Evolutionary conservation across 169 alveolate genomes (phyloP).

Genomic region (Plasmodium reichenowi): DNA sequence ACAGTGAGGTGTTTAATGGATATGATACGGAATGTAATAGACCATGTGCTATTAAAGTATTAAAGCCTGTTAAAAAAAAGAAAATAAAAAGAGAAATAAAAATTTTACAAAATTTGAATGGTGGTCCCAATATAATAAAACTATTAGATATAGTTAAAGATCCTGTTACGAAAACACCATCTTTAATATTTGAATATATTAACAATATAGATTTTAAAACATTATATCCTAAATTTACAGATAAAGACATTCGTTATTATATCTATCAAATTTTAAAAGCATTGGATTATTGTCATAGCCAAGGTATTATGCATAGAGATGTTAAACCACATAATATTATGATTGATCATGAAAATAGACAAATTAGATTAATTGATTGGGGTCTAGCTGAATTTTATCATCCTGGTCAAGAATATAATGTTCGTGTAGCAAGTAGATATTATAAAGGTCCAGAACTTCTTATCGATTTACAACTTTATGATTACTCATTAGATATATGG

Average conservation of each 20-base stretch:
- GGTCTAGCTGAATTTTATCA: constrained; percentile 99
- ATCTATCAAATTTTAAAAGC: constrained; percentile 95
- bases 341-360: constrained; percentile 94
- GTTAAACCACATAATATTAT: constrained; percentile 97
- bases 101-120: constrained; percentile 95
- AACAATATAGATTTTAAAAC: constrained; percentile 94
- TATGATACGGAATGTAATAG: constrained; percentile 84
- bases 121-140: constrained; percentile 95
- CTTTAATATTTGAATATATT: constrained; percentile 93
- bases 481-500: constrained; percentile 99
- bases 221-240: constrained; percentile 94
- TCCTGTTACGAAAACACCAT: constrained; percentile 95
- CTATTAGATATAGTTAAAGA: constrained; percentile 97
- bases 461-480: constrained; percentile 95
- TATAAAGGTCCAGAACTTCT: constrained; percentile 99
- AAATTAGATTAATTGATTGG: constrained; percentile 98
- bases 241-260: constrained; percentile 95
- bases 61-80: constrained; percentile 97
- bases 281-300: constrained; percentile 98
- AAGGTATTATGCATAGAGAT: constrained; percentile 98
- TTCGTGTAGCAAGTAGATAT: constrained; percentile 97
- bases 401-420: constrained; percentile 99
- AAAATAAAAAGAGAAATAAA: constrained; percentile 97
- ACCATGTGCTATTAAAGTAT: constrained; percentile 94
- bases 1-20: constrained; percentile 98